Base-by-base conservation (phyloP, 2,329 filamentous ascomycete genomes). In the Ophiostoma perfectum region DNA sequence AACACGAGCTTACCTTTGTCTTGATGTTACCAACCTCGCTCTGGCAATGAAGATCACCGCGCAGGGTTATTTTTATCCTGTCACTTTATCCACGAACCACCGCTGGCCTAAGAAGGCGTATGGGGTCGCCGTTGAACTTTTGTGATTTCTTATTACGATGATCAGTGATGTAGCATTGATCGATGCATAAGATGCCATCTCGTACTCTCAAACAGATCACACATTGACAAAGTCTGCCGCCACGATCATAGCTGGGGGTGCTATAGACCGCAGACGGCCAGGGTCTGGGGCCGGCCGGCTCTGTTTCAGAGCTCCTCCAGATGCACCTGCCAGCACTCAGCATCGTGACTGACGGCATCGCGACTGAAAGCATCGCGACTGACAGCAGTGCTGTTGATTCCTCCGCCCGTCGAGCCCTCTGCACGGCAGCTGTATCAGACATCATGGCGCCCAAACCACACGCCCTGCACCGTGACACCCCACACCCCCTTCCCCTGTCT, bases 121-220 rank as follows among this genome's bases (percentile, higher is more conserved):
- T 27, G 27, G 27, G 27, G 27, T 27, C 27, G 27, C 27, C 27
- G 49, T 27, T 55, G 18, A 16, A 60, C 27, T 38, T 60, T 60
- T 39, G 3, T 58, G 27, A 27, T 6, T 58, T 58, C 12, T 5
- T 14, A 60, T 60, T 60, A 27, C 38, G 55, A 60, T 60, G 55
- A 60, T 60, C 55, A 27, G 27, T 27, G 4, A 38, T 36, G 55
- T 60, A 60, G 55, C 27, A 60, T 60, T 39, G 27, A 60, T 60
- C 55, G 18, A 38, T 38, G 55, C 55, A 60, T 60, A 60, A 55
- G 49, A 27, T 27, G 55, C 18, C 55, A 14, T 60, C 41, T 65
- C 63, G 39, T 65, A 60, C 64, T 63, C 38, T 64, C 66, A 67
- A 64, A 64, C 45, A 14, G 3, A 49, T 49, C 7, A 49, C 12